A percentile compares a stretch with the other conserved stretches of the same genome.
These are phyloP conservation scores for Globisporangium paddicum DNA, from an alignment of 352 stramenopile genomes.

Conservation along the genomic window DNA sequence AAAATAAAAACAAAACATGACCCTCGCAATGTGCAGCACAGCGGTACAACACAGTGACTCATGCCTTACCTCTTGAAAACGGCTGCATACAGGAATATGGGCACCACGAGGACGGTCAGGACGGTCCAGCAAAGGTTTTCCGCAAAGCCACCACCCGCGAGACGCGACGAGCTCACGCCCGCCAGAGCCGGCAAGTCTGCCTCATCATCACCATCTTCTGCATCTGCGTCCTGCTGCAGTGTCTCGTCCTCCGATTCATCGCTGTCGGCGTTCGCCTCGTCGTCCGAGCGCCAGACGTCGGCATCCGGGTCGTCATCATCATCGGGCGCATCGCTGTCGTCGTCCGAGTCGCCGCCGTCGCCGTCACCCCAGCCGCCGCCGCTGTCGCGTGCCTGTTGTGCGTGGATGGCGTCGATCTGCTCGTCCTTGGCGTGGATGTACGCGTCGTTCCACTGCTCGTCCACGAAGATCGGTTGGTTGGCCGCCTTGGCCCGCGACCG, in stretches of 20 bases:
- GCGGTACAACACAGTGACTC: background rate
- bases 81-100: slow-evolving; percentile 43
- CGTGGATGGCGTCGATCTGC: slow-evolving; percentile 72
- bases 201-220: background rate
- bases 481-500: slow-evolving; percentile 53
- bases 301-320: slow-evolving; percentile 15
- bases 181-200: background rate
- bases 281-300: slow-evolving; percentile 18
- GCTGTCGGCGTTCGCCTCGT: slow-evolving; percentile 11
- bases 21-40: background rate
- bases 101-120: slow-evolving; percentile 27
- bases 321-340: slow-evolving; percentile 33
- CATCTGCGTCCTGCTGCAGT: slow-evolving; percentile 11
- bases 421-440: slow-evolving; percentile 83
- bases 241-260: slow-evolving; percentile 8
- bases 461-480: slow-evolving; percentile 73
- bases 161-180: slow-evolving; percentile 18
- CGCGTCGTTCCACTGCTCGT: slow-evolving; percentile 80
- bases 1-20: background rate
- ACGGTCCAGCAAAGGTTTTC: slow-evolving; percentile 63
- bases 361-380: slow-evolving; percentile 28
- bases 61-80: slow-evolving; percentile 13
- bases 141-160: slow-evolving; percentile 26
- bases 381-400: slow-evolving; percentile 36
- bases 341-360: slow-evolving; percentile 21